These are phyloP conservation scores for Amphibolis antarctica DNA, from an alignment of 106 monocot species.

Conservation along the genomic window DNA sequence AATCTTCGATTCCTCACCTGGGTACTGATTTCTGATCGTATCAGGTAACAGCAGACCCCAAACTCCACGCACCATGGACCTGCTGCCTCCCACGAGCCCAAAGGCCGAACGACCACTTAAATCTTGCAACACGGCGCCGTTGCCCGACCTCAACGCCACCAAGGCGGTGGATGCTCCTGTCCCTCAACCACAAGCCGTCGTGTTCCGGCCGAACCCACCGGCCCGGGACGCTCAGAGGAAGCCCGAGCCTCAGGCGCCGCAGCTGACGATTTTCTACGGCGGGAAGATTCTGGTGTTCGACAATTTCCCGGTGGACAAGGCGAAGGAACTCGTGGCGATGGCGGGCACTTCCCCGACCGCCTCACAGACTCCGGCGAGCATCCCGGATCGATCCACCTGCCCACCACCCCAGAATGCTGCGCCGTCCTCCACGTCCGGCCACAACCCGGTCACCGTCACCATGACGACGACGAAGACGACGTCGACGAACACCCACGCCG, in stretches of 20 bases:
- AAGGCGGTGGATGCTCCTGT: neutral
- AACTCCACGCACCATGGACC: conserved; percentile 15
- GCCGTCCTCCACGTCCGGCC: neutral
- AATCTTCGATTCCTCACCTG: neutral
- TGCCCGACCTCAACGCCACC: conserved; percentile 2
- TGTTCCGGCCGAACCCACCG: neutral
- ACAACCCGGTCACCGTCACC: neutral
- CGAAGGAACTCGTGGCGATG: conserved; percentile 27
- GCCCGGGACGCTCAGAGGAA: neutral
- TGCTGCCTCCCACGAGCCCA: conserved; percentile 10
- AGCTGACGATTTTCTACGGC: conserved; percentile 60
- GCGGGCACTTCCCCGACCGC: conserved; percentile 7
- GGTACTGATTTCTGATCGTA: neutral
- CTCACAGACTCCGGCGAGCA: neutral
- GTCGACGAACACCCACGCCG: no score
- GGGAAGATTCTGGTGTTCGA: conserved; percentile 60
- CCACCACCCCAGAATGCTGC: conserved; percentile 1
- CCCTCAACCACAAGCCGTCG: neutral
- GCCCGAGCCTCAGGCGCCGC: conserved; percentile 9
- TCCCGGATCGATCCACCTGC: neutral
- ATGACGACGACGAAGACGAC: neutral
- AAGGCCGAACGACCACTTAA: neutral
- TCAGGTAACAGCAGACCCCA: conserved; percentile 1
- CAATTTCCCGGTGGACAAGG: conserved; percentile 39
- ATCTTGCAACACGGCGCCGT: neutral